Base-by-base conservation (phyloP, 768 basidiomycete species). In the Hygrophoropsis aurantiaca region DNA sequence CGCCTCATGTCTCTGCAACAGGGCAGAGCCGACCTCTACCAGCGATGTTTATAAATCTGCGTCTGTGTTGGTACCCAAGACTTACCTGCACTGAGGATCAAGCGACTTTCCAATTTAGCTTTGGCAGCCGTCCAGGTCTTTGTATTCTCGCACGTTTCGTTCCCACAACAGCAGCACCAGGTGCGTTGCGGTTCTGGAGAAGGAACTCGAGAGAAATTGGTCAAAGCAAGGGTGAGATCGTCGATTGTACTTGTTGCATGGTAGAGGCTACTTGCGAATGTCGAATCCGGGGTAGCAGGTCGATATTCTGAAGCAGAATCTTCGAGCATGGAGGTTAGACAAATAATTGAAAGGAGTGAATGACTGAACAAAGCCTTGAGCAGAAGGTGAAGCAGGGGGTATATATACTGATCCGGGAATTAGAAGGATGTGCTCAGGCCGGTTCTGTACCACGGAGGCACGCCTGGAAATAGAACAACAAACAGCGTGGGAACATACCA, bases 81-180 rank as follows among this genome's bases (percentile, higher is more conserved):
- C 86, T 58, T 58, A 94, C 93, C 91, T 58, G 90, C 93, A 62
- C 91, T 91, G 46, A 95, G 74, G 47, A 85, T 80, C 52, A 97
- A 72, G 46, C 88, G 73, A 50, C 77, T 82, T 69, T 93, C 90
- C 20, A 95, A 67, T 62, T 79, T 81, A 39, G 80, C 73, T 70
- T 85, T 90, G 43, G 81, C 70, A 27, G 72, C 73, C 16, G 78
- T 50, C 84, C 90, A 90, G 8, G 77, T 68, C 64, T 70, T 77
- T 35, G 79, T 71, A 40, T 82, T 77, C 55, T 85, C 80, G 59
- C 87, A 90, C 4, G 81, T 77, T 37, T 82, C 81, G 43, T 64
- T 69, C 20, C 74, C 76, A 61, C 89, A 88, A 55, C 87, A 87
- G 52, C 90, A 90, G 20, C 66, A 65, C 13, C 80, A 55, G 26